Evolutionary conservation across 306 rosid species (phyloP).

Genomic region (Trifolium dubium): DNA sequence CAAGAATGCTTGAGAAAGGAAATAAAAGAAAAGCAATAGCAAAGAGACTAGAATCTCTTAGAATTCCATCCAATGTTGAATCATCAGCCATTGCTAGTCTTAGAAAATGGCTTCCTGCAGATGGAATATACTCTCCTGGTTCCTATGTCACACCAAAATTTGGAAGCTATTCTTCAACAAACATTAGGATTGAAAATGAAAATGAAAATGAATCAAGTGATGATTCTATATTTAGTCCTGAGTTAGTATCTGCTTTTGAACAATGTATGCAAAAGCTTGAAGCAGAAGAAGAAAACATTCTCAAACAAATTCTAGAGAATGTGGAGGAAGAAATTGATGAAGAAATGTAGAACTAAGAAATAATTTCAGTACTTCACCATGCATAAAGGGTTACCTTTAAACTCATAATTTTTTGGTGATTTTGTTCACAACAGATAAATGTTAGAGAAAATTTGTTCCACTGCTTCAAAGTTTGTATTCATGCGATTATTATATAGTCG

Average conservation of each 20-base stretch:
- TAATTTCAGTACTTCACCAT: constrained; percentile 17
- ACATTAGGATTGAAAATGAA: constrained; percentile 28
- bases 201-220: constrained; percentile 37
- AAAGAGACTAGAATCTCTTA: constrained; percentile 52
- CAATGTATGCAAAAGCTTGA: constrained; percentile 54
- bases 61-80: constrained; percentile 46
- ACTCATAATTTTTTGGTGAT: constrained; percentile 14
- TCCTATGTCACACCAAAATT: constrained; percentile 60
- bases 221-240: constrained; percentile 52
- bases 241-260: constrained; percentile 54
- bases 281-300: constrained; percentile 55
- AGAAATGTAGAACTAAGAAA: constrained; percentile 15
- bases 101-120: constrained; percentile 47
- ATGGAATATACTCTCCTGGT: constrained; percentile 50
- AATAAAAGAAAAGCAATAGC: constrained; percentile 51
- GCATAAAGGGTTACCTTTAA: constrained; percentile 29
- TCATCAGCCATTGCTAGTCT: constrained; percentile 50
- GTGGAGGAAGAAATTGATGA: constrained; percentile 46
- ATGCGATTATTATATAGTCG: no score
- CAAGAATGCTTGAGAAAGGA: constrained; percentile 34
- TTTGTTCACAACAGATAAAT: constrained; percentile 11
- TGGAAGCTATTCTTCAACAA: constrained; percentile 47
- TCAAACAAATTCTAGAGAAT: constrained; percentile 48
- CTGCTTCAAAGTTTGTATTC: neutral
- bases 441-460: constrained; percentile 4